These are phyloP conservation scores for Saprolegnia parasitica DNA, from an alignment of 352 stramenopile species.

Conservation along the genomic window DNA sequence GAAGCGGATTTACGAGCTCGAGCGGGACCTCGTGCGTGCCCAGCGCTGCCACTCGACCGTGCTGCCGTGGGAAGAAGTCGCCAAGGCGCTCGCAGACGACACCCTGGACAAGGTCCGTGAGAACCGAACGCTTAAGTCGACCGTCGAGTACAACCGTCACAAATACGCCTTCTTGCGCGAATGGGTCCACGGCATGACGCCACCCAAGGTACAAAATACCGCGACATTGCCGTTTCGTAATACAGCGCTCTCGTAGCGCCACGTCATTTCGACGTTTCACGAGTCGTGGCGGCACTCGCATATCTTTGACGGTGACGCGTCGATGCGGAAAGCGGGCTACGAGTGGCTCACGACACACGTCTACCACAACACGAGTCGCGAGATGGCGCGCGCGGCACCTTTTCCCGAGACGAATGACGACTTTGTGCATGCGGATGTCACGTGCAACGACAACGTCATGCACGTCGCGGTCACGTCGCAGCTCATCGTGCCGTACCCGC, in stretches of 20 bases:
- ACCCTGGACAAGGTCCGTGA: conserved; percentile 16
- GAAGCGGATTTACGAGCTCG: conserved; percentile 11
- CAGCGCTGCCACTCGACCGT: not conserved
- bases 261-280: not conserved
- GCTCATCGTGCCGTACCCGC: not conserved
- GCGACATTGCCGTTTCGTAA: not conserved
- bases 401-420: not conserved
- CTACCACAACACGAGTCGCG: conserved; percentile 7
- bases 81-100: conserved; percentile 11
- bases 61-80: conserved; percentile 19
- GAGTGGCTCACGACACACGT: not conserved
- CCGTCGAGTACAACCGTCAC: conserved; percentile 5
- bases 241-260: not conserved
- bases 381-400: not conserved
- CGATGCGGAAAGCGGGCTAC: not conserved
- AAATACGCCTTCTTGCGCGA: not conserved
- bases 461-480: not conserved
- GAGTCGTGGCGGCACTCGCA: conserved; percentile 4
- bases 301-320: not conserved
- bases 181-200: conserved; percentile 7
- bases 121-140: conserved; percentile 4
- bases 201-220: not conserved
- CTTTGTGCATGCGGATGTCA: not conserved
- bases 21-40: not conserved
- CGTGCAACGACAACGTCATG: not conserved